These are phyloP conservation scores for Annulohypoxylon nitens DNA, from an alignment of 495 filamentous ascomycete species.

Conservation along the genomic window DNA sequence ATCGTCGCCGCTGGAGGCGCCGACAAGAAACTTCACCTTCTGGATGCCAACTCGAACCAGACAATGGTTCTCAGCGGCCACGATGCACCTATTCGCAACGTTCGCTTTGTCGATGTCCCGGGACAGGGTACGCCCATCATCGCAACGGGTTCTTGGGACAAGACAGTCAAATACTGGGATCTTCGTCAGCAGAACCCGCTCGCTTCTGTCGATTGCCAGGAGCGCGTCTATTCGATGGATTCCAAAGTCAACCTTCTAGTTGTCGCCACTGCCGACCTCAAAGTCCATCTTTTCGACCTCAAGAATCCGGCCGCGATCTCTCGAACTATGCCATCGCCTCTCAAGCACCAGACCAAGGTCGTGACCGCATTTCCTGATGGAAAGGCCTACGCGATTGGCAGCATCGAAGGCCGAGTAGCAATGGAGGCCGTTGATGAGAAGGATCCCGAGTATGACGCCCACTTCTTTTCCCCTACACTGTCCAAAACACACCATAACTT, in stretches of 20 bases:
- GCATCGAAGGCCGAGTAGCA: conserved; percentile 90
- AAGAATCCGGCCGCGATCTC: conserved; percentile 84
- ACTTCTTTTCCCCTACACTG: neutral
- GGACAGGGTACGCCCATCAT: conserved; percentile 71
- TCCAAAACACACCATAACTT: too few species aligned
- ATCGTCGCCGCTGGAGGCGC: conserved; percentile 87
- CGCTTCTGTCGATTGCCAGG: conserved; percentile 74
- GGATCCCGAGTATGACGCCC: conserved; percentile 70
- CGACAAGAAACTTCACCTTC: conserved; percentile 84
- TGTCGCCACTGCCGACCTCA: conserved; percentile 90
- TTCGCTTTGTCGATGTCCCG: conserved; percentile 77
- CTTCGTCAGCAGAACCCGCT: conserved; percentile 73
- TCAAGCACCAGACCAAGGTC: conserved; percentile 95
- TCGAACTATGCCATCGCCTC: conserved; percentile 87
- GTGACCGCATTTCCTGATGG: conserved; percentile 92
- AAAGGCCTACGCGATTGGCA: conserved; percentile 87
- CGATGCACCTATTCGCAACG: conserved; percentile 81
- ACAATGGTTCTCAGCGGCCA: conserved; percentile 77
- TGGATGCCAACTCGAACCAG: conserved; percentile 74
- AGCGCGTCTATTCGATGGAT: conserved; percentile 92
- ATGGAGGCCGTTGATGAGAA: conserved; percentile 95
- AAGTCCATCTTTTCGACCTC: conserved; percentile 91
- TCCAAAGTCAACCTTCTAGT: conserved; percentile 85
- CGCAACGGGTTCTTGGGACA: conserved; percentile 95
- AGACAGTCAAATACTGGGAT: conserved; percentile 97